These are phyloP conservation scores for Lupinus albus DNA, from an alignment of 306 rosid species.

Conservation along the genomic window DNA sequence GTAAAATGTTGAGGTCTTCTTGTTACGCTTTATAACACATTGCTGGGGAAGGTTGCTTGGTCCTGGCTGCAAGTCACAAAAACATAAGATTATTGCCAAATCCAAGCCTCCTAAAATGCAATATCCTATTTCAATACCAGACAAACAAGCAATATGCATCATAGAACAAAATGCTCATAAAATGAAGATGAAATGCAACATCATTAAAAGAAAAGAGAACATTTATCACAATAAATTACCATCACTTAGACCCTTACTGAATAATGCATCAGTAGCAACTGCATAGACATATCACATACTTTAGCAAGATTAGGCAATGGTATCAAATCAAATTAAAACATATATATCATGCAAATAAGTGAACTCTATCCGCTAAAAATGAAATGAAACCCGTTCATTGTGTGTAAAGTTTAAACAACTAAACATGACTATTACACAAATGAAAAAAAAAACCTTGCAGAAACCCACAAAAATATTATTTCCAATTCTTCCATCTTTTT, in stretches of 20 bases:
- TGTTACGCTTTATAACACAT: constrained; percentile 85
- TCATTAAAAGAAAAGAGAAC: constrained; percentile 13
- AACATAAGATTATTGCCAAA: constrained; percentile 37
- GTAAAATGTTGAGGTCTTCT: constrained; percentile 87
- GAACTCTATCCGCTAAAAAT: background rate
- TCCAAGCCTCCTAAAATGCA: constrained; percentile 28
- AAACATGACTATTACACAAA: background rate
- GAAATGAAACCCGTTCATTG: constrained; percentile 15
- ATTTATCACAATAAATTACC: constrained; percentile 6
- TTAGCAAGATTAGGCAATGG: background rate
- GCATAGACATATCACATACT: constrained; percentile 10
- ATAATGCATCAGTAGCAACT: constrained; percentile 4
- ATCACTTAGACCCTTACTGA: background rate
- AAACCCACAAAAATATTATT: constrained; percentile 1
- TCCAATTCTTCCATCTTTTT: background rate
- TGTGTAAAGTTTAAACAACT: no score
- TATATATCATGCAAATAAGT: constrained; percentile 7
- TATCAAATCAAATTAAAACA: background rate
- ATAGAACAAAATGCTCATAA: constrained; percentile 11
- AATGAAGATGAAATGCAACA: constrained; percentile 9
- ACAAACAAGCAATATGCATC: constrained; percentile 11
- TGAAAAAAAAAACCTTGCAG: constrained; percentile 1
- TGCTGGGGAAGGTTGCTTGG: constrained; percentile 73
- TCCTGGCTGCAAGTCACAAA: constrained; percentile 82
- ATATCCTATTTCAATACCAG: background rate